phyloP scores from a whole-genome alignment of 2,329 filamentous ascomycete genomes.

The Monilinia polystroma region DNA sequence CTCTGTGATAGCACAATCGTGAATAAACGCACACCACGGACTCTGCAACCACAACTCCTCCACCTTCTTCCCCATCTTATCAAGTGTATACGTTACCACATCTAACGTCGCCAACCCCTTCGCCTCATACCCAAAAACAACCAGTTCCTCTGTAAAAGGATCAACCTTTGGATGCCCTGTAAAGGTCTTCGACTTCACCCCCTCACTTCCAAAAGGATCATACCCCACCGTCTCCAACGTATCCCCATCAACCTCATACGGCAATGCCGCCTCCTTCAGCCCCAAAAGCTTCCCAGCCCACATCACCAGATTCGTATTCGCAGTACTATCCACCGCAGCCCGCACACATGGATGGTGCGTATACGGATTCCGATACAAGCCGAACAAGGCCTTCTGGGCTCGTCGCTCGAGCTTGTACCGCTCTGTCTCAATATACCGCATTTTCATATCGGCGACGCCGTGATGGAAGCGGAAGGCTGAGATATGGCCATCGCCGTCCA shows the following conservation, averaged over 20 bases:
- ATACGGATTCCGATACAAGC: constrained; percentile 12
- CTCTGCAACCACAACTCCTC: constrained; percentile 50
- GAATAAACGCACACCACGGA: constrained; percentile 52
- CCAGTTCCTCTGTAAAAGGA: constrained; percentile 50
- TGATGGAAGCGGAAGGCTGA: constrained; percentile 39
- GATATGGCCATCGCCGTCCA: constrained; percentile 38
- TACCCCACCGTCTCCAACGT: constrained; percentile 50
- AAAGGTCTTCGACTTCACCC: constrained; percentile 46
- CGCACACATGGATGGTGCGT: constrained; percentile 9
- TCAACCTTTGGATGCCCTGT: constrained; percentile 54
- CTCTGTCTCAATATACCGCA: constrained; percentile 38
- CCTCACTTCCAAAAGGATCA: constrained; percentile 51
- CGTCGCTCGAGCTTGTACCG: constrained; percentile 33
- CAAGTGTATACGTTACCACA: constrained; percentile 48
- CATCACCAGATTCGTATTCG: constrained; percentile 58
- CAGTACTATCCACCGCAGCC: constrained; percentile 6
- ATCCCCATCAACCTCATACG: constrained; percentile 48
- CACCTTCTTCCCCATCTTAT: constrained; percentile 44
- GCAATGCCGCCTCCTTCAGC: constrained; percentile 52
- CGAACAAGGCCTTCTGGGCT: constrained; percentile 36
- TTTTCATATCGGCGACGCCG: constrained; percentile 40
- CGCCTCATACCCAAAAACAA: constrained; percentile 52
- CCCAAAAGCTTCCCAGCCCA: constrained; percentile 55
- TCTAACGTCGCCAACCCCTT: constrained; percentile 47
- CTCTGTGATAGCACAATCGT: constrained; percentile 49